Evolutionary conservation across 106 monocot species (phyloP), one percentile per base, ranked within the genome.

Genomic region (Cymbidium sinense): DNA sequence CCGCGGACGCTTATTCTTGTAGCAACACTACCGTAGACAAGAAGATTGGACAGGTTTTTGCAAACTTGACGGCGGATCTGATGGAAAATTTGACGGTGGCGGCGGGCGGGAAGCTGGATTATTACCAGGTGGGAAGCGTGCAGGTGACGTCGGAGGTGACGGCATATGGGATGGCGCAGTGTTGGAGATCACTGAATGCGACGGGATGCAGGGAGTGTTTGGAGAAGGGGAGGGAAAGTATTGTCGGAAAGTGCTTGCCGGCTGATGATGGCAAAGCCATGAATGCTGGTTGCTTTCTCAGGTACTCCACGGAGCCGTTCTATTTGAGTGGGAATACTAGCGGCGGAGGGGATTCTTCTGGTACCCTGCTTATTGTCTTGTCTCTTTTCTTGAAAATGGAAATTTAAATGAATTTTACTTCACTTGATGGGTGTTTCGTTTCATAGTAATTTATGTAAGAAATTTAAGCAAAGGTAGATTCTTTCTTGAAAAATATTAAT

Each of bases 301-400:
- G 91, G 88, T 91, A 88, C 84, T 91, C 91, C 2, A 86, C 82
- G 77, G 61, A 76, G 15, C 76, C 75, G 1, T 91, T 91, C 77
- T 91, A 88, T 67, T 76, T 82, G 79, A 10, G 43, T 2, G 44
- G 25, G 5, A 3, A 67, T 11, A 15, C 77, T 3, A 23, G 28
- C 13, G 37, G 67, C 13, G 51, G 51, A 23, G 37, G 47, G 17
- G 23, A 23, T 77, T 77, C 77, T 64, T 70, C 69, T 69, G 69
- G 21, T 65, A 23, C 21, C 3, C 21, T 25, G 20, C 37, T 76
- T 80, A 18, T 20, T 61, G 54, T 77, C 76, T n/a, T 36, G 18
- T 9, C 61, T 62, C 27, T 62, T 11, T 62, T 54, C 21, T 54
- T 54, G 20, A 52, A 52, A 64, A 64, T 39, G 3, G 37, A 39